Base-by-base conservation (phyloP, 495 filamentous ascomycete species). In the Cercophora scortea region DNA sequence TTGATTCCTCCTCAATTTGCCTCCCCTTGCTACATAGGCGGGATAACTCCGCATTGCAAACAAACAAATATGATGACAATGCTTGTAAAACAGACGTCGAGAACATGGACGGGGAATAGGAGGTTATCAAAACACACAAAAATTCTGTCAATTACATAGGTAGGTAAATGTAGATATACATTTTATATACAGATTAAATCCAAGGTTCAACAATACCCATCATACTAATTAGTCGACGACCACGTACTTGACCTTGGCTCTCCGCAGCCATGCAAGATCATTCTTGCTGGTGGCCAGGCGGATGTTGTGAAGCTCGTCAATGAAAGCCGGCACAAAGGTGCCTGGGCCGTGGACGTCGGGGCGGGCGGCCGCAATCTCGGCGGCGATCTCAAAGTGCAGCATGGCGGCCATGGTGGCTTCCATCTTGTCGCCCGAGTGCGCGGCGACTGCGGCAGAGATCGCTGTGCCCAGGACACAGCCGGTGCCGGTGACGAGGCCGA, bases 391-490 rank as follows among this genome's bases (percentile, higher is more conserved):
- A 64, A 85, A 96, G 63, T 86, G 81, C 40, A 93, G 59, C 15
- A 95, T 64, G 2, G 80, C 90, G 6, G 89, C 80, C 10, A 78
- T 45, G 7, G 89, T 64, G 0, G 87, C 82, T 8, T 77, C 79
- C n/a, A 92, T 70, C 65, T 79, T 84, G 61, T 89, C 82, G 8
- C 71, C 68, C 5, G 70, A 69, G 44, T 80, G 63, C 16, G 67
- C 78, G 4, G 86, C 84, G 25, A 95, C 58, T 60, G 82, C 85
- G 19, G 87, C 82, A 8, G 87, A 87, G 49, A 95, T 80, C 2
- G 85, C 79, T 3, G 89, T 90, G 7, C 91, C 90, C 8, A 98
- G 76, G 5, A 84, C 83, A 62, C 92, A 98, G 2, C 92, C 92
- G 48, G 83, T 92, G 48, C 92, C 93, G 0, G 92, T 96, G 17